Evolutionary conservation across 768 basidiomycete species (phyloP).

Genomic region (Pleurotus tuber-regium): DNA sequence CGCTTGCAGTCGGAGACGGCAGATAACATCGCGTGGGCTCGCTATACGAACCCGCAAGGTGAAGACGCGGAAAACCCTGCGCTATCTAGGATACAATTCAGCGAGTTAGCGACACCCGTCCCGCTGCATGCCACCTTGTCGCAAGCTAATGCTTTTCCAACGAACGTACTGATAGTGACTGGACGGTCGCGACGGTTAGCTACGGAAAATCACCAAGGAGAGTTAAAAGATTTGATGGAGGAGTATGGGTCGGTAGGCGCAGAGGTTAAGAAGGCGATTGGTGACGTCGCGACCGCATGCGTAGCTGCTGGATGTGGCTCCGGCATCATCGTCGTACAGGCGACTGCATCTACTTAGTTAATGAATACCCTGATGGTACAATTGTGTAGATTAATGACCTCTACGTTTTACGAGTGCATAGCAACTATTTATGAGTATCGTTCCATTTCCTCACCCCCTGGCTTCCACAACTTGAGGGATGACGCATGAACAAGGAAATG

Average conservation of each 20-base stretch:
- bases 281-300: constrained; percentile 79
- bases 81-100: constrained; percentile 62
- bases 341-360: constrained; percentile 24
- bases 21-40: constrained; percentile 74
- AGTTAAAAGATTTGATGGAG: constrained; percentile 63
- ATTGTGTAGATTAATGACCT: too few species aligned
- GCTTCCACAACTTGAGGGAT: too few species aligned
- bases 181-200: constrained; percentile 78
- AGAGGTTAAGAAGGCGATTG: constrained; percentile 80
- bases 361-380: too few species aligned
- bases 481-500: too few species aligned
- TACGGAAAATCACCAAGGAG: constrained; percentile 67
- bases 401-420: too few species aligned
- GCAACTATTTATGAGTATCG: too few species aligned
- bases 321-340: constrained; percentile 71
- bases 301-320: constrained; percentile 57
- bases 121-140: constrained; percentile 61
- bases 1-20: constrained; percentile 80
- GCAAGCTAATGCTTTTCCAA: constrained; percentile 31
- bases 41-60: constrained; percentile 36
- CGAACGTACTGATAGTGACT: constrained; percentile 54
- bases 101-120: constrained; percentile 46
- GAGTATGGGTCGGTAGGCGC: constrained; percentile 51
- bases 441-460: too few species aligned
- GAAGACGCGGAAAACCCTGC: constrained; percentile 26